phyloP scores from a whole-genome alignment of 805 yeast species.

The Dipodascus geniculatus region DNA sequence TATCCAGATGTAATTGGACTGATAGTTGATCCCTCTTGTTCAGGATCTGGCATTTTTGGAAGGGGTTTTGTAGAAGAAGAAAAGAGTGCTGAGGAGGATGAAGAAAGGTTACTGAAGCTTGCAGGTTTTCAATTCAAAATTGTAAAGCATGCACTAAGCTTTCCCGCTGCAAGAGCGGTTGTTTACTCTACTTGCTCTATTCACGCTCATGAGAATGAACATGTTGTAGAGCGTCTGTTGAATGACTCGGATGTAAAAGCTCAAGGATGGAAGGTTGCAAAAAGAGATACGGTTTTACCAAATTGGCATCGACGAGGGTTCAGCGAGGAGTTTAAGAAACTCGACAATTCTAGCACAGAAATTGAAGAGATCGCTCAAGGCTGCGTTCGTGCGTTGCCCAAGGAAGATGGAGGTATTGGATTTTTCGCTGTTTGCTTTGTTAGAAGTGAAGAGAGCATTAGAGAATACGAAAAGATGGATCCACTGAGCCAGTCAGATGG shows the following conservation, averaged over 20 bases:
- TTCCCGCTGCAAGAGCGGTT: constrained; percentile 64
- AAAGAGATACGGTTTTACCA: constrained; percentile 57
- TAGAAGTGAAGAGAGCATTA: constrained; percentile 23
- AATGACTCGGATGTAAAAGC: constrained; percentile 49
- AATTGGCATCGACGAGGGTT: constrained; percentile 81
- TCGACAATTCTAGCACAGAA: constrained; percentile 22
- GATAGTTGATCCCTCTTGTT: constrained; percentile 92
- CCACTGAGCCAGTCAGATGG: background rate
- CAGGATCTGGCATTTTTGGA: constrained; percentile 98
- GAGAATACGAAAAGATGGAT: background rate
- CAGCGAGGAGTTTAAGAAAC: constrained; percentile 43
- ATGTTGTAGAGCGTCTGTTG: constrained; percentile 73
- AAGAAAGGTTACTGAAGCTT: constrained; percentile 53
- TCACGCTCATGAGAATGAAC: constrained; percentile 87
- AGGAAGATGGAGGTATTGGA: constrained; percentile 96
- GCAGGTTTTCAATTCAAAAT: constrained; percentile 82
- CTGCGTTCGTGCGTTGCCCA: constrained; percentile 76
- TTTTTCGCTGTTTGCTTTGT: constrained; percentile 93
- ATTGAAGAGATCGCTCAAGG: constrained; percentile 56
- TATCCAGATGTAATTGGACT: constrained; percentile 62
- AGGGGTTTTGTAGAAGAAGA: constrained; percentile 46
- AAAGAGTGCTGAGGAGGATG: constrained; percentile 16
- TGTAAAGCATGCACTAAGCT: constrained; percentile 73
- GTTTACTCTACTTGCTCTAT: constrained; percentile 95
- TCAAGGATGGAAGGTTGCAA: constrained; percentile 65